phyloP scores from a whole-genome alignment of 176 grass and related monocot species.

The Lolium multiflorum region DNA sequence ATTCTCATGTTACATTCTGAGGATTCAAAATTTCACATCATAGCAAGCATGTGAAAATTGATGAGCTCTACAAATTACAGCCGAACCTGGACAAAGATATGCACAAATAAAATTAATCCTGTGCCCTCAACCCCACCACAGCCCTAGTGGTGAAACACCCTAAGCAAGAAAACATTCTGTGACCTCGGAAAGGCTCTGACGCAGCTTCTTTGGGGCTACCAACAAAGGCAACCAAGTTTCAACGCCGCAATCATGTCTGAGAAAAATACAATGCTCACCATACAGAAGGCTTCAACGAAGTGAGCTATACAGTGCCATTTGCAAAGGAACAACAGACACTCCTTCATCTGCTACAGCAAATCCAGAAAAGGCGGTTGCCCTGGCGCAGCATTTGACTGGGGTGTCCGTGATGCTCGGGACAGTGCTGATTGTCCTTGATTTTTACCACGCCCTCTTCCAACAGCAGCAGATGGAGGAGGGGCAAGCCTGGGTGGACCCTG shows the following conservation, averaged over 20 bases:
- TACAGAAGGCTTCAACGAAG: slow-evolving; percentile 29
- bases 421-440: slow-evolving; percentile 84
- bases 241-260: slow-evolving; percentile 9
- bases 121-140: background rate
- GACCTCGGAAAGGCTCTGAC: slow-evolving; percentile 22
- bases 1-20: slow-evolving; percentile 13
- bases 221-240: slow-evolving; percentile 34
- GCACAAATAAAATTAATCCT: slow-evolving; percentile 46
- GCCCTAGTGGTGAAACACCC: slow-evolving; percentile 14
- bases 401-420: slow-evolving; percentile 64
- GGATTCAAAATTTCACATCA: slow-evolving; percentile 42
- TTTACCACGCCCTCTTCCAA: slow-evolving; percentile 90
- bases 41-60: slow-evolving; percentile 39
- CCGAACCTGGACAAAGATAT: slow-evolving; percentile 48
- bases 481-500: slow-evolving; percentile 71
- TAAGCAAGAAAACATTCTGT: slow-evolving; percentile 40
- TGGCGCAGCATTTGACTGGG: slow-evolving; percentile 59
- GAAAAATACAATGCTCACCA: slow-evolving; percentile 15
- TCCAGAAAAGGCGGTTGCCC: slow-evolving; percentile 76
- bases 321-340: background rate
- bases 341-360: slow-evolving; percentile 67
- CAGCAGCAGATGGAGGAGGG: slow-evolving; percentile 75
- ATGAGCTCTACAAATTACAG: slow-evolving; percentile 50
- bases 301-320: slow-evolving; percentile 24
- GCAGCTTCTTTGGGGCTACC: slow-evolving; percentile 24